phyloP scores from a whole-genome alignment of 352 stramenopile genomes.

The Phytophthora kernoviae region DNA sequence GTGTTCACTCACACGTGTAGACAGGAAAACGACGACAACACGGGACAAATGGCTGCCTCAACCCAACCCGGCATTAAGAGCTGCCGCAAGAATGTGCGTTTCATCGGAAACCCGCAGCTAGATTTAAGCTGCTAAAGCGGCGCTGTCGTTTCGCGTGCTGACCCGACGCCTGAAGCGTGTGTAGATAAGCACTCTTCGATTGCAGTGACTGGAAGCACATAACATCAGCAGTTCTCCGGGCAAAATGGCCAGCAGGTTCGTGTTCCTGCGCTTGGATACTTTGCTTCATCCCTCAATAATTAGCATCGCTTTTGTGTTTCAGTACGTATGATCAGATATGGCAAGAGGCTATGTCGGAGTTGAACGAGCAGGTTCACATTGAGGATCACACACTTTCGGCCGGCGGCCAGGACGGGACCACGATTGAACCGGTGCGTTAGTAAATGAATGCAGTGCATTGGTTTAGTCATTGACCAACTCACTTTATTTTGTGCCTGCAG shows the following conservation, averaged over 20 bases:
- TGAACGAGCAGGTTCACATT: slow-evolving; percentile 93
- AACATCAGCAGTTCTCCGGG: neutral
- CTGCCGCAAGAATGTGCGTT: neutral
- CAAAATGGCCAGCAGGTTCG: slow-evolving; percentile 47
- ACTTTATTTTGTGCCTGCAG: slow-evolving; percentile 14
- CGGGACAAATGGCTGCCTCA: neutral
- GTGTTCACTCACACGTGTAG: slow-evolving; percentile 10
- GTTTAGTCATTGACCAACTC: too few relatives aligned
- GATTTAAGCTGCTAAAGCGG: too few relatives aligned
- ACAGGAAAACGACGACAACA: slow-evolving; percentile 11
- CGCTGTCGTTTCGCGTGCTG: slow-evolving; percentile 6
- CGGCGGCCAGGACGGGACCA: slow-evolving; percentile 35
- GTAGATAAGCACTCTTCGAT: slow-evolving; percentile 11
- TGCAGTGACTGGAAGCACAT: neutral
- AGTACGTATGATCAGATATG: slow-evolving; percentile 91
- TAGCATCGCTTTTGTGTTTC: slow-evolving; percentile 2
- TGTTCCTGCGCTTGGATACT: neutral
- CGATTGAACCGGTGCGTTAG: slow-evolving; percentile 43
- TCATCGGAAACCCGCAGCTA: too few relatives aligned
- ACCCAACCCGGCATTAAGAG: neutral
- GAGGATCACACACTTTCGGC: slow-evolving; percentile 78
- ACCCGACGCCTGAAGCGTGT: too few relatives aligned
- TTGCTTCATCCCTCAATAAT: neutral
- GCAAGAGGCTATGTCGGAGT: slow-evolving; percentile 92
- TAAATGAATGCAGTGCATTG: too few relatives aligned